Base-by-base conservation (phyloP, 192 early-diverging fungal genomes). In the Thamnidium elegans region DNA sequence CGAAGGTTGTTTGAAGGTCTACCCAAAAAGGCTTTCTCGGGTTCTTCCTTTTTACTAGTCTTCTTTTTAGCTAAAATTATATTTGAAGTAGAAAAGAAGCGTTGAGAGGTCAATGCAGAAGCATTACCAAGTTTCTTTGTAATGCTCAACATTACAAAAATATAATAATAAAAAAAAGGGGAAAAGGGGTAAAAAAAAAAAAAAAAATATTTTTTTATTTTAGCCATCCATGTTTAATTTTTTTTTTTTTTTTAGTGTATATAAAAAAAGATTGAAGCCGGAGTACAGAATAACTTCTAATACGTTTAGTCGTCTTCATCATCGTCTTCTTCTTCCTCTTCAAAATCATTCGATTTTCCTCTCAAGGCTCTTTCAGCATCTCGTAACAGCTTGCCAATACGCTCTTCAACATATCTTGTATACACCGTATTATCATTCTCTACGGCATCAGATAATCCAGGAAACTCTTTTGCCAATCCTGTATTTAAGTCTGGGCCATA, bases 1-100 rank as follows among this genome's bases (percentile, higher is more conserved):
- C 88, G 87, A 19, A 92, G 74, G 68, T 92, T 89, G 73, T 92
- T 92, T 55, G 86, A 84, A 8, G 89, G 88, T 59, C 90, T 78
- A 6, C 90, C 90, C 42, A 59, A 8, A 7, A 59, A 39, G 5
- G 21, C 56, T 7, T 44, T 59, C 19, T 59, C 56, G 10, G 56
- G 4, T 13, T 43, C 56, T 15, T 59, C 56, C 10, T 30, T 30
- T 9, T 45, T 59, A 13, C 23, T 44, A 4, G 19, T 15, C 7
- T 30, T 59, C 39, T 59, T 59, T 44, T 59, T 59, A 23, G 56
- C 21, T 44, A 17, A 48, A 19, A 48, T 48, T 48, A 48, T 48
- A 48, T 14, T 17, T 17, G 15, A 48, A 5, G 11, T 48, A 9
- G 46, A 48, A 19, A 48, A 48, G 36, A 39, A 39, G 36, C 36